Evolutionary conservation across 164 flowering plant genomes (phyloP).

Genomic region (Cinnamomum chago): DNA sequence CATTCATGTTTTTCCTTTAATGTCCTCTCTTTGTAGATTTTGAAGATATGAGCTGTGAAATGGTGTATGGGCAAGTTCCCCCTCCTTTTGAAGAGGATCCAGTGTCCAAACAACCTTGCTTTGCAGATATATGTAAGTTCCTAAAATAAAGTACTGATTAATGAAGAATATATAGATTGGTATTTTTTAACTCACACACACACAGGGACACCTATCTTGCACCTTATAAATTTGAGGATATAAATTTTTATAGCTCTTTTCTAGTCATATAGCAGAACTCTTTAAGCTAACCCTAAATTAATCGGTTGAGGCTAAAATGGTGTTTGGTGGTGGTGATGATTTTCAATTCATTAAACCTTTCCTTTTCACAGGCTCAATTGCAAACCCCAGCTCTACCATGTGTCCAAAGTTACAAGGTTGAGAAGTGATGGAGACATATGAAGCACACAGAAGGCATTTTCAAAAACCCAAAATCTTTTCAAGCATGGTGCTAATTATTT

Average conservation of each 20-base stretch:
- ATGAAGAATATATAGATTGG: background rate
- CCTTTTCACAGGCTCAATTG: constrained; percentile 60
- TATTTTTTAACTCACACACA: too few species aligned
- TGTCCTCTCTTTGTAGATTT: constrained; percentile 48
- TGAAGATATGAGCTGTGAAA: constrained; percentile 98
- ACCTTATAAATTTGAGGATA: background rate
- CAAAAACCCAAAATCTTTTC: background rate
- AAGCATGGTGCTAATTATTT: background rate
- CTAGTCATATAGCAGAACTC: background rate
- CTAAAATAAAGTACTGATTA: background rate
- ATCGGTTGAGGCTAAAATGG: too few species aligned
- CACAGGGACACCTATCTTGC: background rate
- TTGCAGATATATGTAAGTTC: constrained; percentile 57
- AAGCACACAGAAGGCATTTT: background rate
- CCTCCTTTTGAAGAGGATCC: constrained; percentile 83
- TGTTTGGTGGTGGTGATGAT: too few species aligned
- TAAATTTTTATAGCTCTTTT: background rate
- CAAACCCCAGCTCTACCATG: constrained; percentile 44
- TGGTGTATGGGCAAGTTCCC: constrained; percentile 89
- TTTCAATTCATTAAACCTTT: background rate
- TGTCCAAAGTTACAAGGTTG: constrained; percentile 70
- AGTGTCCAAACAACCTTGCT: constrained; percentile 68
- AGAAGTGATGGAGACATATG: constrained; percentile 6
- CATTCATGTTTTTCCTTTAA: background rate
- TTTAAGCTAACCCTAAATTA: too few species aligned